Conservation (phyloP, 257 asterid genomes). For the Ligustrum vulgare region DNA sequence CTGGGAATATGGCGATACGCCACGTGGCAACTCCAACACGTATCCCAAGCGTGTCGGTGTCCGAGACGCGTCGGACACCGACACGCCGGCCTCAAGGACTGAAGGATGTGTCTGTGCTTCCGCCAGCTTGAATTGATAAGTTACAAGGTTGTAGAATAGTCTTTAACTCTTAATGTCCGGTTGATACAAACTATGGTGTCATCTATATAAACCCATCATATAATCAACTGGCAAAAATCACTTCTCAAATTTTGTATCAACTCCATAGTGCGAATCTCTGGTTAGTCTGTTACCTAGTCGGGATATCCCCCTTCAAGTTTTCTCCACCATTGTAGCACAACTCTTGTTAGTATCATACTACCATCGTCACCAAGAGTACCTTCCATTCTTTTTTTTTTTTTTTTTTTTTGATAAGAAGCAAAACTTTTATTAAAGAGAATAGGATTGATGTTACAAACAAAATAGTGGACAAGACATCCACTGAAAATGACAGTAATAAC, state of each 20-base stretch:
- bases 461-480: too few species aligned
- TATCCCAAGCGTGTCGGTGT: too few species aligned
- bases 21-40: too few species aligned
- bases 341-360: not conserved
- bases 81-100: too few species aligned
- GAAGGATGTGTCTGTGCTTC: too few species aligned
- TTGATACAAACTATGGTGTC: not conserved
- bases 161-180: not conserved
- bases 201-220: not conserved
- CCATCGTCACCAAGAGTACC: not conserved
- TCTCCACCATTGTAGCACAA: not conserved
- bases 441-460: too few species aligned
- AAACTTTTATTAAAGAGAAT: too few species aligned
- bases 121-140: not conserved
- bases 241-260: not conserved
- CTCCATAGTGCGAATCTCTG: not conserved
- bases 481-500: too few species aligned
- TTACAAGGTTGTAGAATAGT: not conserved
- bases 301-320: not conserved
- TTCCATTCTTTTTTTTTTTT: not conserved
- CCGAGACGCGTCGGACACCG: too few species aligned
- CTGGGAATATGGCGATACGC: too few species aligned
- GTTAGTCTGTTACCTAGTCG: not conserved
- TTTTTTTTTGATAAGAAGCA: too few species aligned
- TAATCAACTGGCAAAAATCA: too few species aligned